Evolutionary conservation across 768 basidiomycete species (phyloP).

Genomic region (Trametes villosa): DNA sequence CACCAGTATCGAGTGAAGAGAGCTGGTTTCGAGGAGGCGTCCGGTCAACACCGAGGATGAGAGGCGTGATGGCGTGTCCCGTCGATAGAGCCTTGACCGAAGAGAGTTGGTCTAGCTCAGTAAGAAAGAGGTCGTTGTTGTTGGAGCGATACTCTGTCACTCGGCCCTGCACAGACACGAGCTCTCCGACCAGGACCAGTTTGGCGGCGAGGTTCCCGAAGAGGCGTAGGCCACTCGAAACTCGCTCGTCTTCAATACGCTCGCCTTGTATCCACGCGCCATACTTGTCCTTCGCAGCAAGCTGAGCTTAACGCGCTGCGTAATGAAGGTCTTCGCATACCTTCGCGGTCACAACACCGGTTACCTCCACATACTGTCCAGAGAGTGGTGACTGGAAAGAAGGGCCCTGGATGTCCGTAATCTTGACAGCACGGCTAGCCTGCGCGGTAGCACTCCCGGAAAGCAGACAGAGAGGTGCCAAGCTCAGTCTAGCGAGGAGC

Average conservation of each 20-base stretch:
- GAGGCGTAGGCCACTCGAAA: constrained; percentile 55
- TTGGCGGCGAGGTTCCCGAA: constrained; percentile 47
- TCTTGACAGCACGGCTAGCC: neutral
- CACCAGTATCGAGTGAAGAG: constrained; percentile 53
- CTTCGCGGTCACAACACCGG: constrained; percentile 58
- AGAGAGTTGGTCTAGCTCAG: constrained; percentile 52
- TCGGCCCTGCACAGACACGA: constrained; percentile 47
- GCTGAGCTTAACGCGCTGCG: neutral
- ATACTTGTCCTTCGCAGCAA: constrained; percentile 39
- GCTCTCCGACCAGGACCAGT: constrained; percentile 49
- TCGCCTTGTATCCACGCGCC: constrained; percentile 56
- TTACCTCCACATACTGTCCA: constrained; percentile 52
- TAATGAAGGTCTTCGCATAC: constrained; percentile 32
- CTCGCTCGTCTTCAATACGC: constrained; percentile 47
- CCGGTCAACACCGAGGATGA: constrained; percentile 57
- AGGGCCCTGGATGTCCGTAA: constrained; percentile 56
- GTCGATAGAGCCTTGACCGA: constrained; percentile 49
- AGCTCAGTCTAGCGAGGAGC: too few relatives aligned
- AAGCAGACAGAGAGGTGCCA: neutral
- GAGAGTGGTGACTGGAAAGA: constrained; percentile 50
- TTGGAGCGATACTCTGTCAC: constrained; percentile 57
- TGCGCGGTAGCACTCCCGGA: neutral
- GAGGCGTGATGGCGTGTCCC: constrained; percentile 49
- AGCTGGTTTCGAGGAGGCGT: constrained; percentile 54
- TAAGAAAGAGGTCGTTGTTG: constrained; percentile 51